These are phyloP conservation scores for Didymosphaeria variabile DNA, from an alignment of 2,329 filamentous ascomycete genomes.

Conservation along the genomic window DNA sequence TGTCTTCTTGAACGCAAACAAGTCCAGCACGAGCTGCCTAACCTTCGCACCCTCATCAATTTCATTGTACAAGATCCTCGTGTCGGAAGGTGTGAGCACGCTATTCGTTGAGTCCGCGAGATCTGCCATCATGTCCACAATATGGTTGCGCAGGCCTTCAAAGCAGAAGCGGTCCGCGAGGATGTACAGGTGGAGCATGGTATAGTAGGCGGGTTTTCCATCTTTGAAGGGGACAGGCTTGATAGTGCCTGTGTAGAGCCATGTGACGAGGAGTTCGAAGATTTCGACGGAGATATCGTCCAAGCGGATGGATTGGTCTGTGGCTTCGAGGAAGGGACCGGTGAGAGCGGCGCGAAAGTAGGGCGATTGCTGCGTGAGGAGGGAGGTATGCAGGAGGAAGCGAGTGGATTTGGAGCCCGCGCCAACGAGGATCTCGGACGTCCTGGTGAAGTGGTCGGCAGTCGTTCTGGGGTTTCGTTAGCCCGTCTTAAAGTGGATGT, in stretches of 20 bases:
- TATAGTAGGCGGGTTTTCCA: slow-evolving; percentile 60
- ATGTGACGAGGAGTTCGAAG: slow-evolving; percentile 61
- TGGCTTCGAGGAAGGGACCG: slow-evolving; percentile 57
- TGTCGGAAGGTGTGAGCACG: slow-evolving; percentile 60
- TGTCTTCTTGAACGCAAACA: slow-evolving; percentile 63
- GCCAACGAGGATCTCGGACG: slow-evolving; percentile 51
- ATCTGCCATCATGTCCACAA: slow-evolving; percentile 54
- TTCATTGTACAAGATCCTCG: slow-evolving; percentile 57
- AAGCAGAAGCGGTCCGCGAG: slow-evolving; percentile 59
- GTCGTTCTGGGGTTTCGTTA: slow-evolving; percentile 43
- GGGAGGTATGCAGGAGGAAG: slow-evolving; percentile 59
- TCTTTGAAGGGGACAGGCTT: slow-evolving; percentile 53
- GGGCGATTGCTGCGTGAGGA: slow-evolving; percentile 57
- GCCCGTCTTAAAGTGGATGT: not conserved
- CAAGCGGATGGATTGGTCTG: slow-evolving; percentile 53
- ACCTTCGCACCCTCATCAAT: slow-evolving; percentile 53
- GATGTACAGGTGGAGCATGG: slow-evolving; percentile 58
- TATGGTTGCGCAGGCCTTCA: slow-evolving; percentile 56
- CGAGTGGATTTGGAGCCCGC: slow-evolving; percentile 52
- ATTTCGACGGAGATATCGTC: slow-evolving; percentile 55
- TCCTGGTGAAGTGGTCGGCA: slow-evolving; percentile 53
- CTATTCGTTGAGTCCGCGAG: slow-evolving; percentile 59
- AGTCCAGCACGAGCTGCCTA: slow-evolving; percentile 55
- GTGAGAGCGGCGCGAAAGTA: slow-evolving; percentile 63
- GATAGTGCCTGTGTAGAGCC: slow-evolving; percentile 59